Evolutionary conservation across 1,284 basidiomycete genomes (phyloP), one percentile per base, ranked within the genome.

Genomic region (Vanrija sp.): DNA sequence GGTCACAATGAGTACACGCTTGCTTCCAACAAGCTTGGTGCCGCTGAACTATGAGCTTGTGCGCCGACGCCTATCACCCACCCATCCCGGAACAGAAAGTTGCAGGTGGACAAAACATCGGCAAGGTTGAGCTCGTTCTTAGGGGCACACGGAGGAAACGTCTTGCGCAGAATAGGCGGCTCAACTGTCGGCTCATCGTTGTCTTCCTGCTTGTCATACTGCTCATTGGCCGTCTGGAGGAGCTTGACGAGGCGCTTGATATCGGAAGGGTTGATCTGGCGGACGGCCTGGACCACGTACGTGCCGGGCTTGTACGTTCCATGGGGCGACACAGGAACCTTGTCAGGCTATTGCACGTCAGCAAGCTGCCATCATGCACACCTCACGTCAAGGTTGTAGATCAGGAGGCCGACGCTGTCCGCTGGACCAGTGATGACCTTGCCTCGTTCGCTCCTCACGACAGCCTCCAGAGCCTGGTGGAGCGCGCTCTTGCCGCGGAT

Each of bases 1-100:
- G 0, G 95, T 98, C 45, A 98, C 87, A 47, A 93, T 80, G 68
- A 98, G 97, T 1, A 98, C 83, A 9, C 94, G 85, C 68, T 95
- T 94, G 31, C 86, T 85, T 1, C 91, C 90, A 0, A 85, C 87
- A 65, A 77, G 45, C 54, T 69, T 71, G 84, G 88, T 50, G 82
- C 89, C 73, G 15, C 90, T 92, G 60, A 41, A 39, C 31, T 1
- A 41, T 63, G 44, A 64, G 59, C 42, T 50, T 3, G 19, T 22
- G 43, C 4, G 19, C 1, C 3, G n/a, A 10, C 6, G n/a, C 14
- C 25, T 16, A 5, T 3, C 6, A 72, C 81, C 65, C 59, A 93
- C 92, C 86, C 85, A 66, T 92, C 88, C 19, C 89, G 85, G 49
- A 95, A 79, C 19, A 91, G 81, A 83, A 87, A 89, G 61, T 89